These are phyloP conservation scores for Ogataea methanolica DNA, from an alignment of 805 yeast species.

Conservation along the genomic window DNA sequence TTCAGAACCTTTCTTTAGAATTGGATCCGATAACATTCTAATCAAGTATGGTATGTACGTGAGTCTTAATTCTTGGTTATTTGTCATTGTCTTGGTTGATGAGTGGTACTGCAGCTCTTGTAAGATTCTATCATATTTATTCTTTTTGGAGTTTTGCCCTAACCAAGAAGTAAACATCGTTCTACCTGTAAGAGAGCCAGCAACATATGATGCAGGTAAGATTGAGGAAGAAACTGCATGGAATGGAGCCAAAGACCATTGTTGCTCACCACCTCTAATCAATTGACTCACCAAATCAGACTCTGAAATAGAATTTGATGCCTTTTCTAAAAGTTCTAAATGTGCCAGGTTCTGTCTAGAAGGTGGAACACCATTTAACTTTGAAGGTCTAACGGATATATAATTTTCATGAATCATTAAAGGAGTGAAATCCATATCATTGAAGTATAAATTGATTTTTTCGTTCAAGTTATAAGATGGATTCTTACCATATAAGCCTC, in stretches of 20 bases:
- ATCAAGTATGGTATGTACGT: conserved; percentile 68
- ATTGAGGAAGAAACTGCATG: conserved; percentile 87
- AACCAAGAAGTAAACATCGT: conserved; percentile 80
- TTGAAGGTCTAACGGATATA: conserved; percentile 55
- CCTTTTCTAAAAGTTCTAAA: conserved; percentile 61
- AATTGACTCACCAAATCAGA: conserved; percentile 77
- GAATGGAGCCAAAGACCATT: conserved; percentile 89
- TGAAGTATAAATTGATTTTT: conserved; percentile 83
- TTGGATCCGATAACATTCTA: conserved; percentile 52
- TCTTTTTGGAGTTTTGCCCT: conserved; percentile 83
- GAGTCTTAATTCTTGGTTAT: conserved; percentile 67
- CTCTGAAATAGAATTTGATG: conserved; percentile 83
- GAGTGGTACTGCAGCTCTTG: conserved; percentile 90
- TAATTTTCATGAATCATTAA: conserved; percentile 96
- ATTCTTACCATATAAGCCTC: conserved; percentile 51
- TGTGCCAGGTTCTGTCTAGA: conserved; percentile 43
- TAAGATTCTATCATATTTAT: conserved; percentile 71
- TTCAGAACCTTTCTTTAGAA: conserved; percentile 49
- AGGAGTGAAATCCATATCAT: conserved; percentile 92
- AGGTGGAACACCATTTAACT: conserved; percentile 10
- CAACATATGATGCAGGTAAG: conserved; percentile 67
- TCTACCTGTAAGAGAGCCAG: conserved; percentile 66
- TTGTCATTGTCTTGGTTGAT: conserved; percentile 72
- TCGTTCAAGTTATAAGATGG: conserved; percentile 63
- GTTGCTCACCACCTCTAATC: conserved; percentile 88